Conservation (phyloP, 345 rosid genomes). For the Syzygium grande region DNA sequence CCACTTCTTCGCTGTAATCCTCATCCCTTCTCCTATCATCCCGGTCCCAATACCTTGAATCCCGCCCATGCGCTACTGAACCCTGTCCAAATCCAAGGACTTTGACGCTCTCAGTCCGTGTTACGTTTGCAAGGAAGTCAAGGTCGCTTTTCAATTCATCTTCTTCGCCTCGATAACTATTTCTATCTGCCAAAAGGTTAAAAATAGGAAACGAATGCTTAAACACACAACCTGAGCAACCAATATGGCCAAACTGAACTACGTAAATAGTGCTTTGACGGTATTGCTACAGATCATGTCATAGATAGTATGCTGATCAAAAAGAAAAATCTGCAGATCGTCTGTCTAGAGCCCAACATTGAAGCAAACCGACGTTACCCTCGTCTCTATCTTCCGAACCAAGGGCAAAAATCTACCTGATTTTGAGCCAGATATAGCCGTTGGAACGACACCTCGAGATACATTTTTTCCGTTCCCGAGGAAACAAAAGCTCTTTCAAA, state of each 20-base stretch:
- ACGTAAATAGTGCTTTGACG: neutral
- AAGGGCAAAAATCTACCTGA: neutral
- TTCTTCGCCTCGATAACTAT: slow-evolving; percentile 17
- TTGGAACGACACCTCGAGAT: neutral
- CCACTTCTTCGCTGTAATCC: slow-evolving; percentile 67
- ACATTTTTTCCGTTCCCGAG: neutral
- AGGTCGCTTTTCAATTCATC: slow-evolving; percentile 34
- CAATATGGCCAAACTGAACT: neutral
- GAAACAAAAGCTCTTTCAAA: neutral
- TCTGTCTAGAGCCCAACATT: neutral
- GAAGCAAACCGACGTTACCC: neutral
- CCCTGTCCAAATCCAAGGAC: slow-evolving; percentile 72
- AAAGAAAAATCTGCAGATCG: neutral
- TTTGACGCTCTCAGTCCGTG: slow-evolving; percentile 44
- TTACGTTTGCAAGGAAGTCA: slow-evolving; percentile 79
- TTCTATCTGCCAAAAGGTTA: slow-evolving; percentile 25
- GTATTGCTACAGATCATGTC: neutral
- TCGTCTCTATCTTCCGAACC: neutral
- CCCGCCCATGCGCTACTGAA: slow-evolving; percentile 60
- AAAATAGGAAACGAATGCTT: neutral
- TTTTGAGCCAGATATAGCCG: neutral
- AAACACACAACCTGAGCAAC: neutral
- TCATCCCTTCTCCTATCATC: slow-evolving; percentile 93
- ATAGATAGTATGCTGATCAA: neutral
- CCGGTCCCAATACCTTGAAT: slow-evolving; percentile 90